Evolutionary conservation across 139 green algal genomes (phyloP), one percentile per base, ranked within the genome.

Genomic region (Ettlia oleoabundans): DNA sequence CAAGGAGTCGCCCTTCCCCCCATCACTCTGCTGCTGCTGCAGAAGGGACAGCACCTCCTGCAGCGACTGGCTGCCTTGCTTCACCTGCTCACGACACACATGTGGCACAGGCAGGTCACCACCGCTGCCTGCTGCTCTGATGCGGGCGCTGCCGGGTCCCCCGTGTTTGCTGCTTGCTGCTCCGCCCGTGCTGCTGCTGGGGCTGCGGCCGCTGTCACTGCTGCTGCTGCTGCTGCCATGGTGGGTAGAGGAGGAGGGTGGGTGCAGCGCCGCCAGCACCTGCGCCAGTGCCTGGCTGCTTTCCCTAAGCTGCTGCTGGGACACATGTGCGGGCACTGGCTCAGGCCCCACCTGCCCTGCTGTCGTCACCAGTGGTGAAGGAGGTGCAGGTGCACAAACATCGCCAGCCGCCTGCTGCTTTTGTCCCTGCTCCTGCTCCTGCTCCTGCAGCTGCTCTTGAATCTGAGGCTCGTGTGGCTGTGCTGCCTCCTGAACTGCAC

Each of bases 401-500:
- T n/a, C n/a, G n/a, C n/a, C n/a, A n/a, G n/a, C n/a, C n/a, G 71
- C 43, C 67, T 65, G 42, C 73, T 67, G 1, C 2, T 18, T 2
- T n/a, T 52, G 65, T 75, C 53, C 35, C 18, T 51, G 61, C n/a
- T 72, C 1, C 64, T 71, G 43, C 38, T n/a, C 32, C 3, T 28
- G 40, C 30, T 84, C 61, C 35, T 72, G 68, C 53, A 68, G 35
- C 32, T 75, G 74, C 35, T 82, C 61, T 2, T 74, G 24, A n/a
- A n/a, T n/a, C 64, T 76, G 58, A 7, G 78, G 42, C 43, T 28
- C 18, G 0, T 62, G 19, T 53, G 1, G 76, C 53, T 58, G 52
- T 38, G n/a, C n/a, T n/a, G n/a, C n/a, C n/a, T n/a, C n/a, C n/a
- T n/a, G n/a, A n/a, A n/a, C n/a, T n/a, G n/a, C n/a, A n/a, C n/a